These are phyloP conservation scores for Emydomyces testavorans DNA, from an alignment of 2,329 filamentous ascomycete species.

Conservation along the genomic window DNA sequence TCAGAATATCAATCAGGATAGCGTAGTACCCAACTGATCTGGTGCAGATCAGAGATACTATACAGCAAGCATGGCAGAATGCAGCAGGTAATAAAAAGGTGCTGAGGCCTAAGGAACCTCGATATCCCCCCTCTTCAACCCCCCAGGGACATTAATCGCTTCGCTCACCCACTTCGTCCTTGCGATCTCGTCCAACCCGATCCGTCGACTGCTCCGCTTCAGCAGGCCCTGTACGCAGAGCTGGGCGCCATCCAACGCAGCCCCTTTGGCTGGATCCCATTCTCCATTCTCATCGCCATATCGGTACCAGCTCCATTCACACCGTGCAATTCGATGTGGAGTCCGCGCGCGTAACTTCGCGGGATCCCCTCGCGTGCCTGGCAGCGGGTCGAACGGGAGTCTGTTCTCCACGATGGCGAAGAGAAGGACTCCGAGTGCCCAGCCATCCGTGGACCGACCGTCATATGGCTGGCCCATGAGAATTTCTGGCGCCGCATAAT, in stretches of 20 bases:
- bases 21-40: no score
- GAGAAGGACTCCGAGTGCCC: slow-evolving; percentile 85
- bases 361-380: slow-evolving; percentile 60
- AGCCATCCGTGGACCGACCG: slow-evolving; percentile 80
- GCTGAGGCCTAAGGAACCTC: slow-evolving; percentile 31
- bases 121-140: slow-evolving; percentile 43
- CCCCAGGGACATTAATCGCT: slow-evolving; percentile 57
- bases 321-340: slow-evolving; percentile 85
- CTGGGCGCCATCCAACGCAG: slow-evolving; percentile 61
- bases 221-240: slow-evolving; percentile 72
- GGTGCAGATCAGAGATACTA: neutral
- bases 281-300: slow-evolving; percentile 77
- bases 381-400: slow-evolving; percentile 81
- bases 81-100: neutral
- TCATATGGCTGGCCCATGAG: slow-evolving; percentile 93
- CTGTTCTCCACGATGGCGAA: slow-evolving; percentile 91
- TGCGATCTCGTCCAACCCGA: slow-evolving; percentile 61
- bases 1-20: no score
- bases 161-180: slow-evolving; percentile 62
- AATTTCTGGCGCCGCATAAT: slow-evolving; percentile 93
- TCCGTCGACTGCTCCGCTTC: slow-evolving; percentile 68
- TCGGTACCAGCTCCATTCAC: slow-evolving; percentile 90
- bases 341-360: slow-evolving; percentile 68
- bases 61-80: neutral
- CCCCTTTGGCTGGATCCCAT: slow-evolving; percentile 59